Conservation (phyloP, 495 filamentous ascomycete species). For the Parmelia sp. region DNA sequence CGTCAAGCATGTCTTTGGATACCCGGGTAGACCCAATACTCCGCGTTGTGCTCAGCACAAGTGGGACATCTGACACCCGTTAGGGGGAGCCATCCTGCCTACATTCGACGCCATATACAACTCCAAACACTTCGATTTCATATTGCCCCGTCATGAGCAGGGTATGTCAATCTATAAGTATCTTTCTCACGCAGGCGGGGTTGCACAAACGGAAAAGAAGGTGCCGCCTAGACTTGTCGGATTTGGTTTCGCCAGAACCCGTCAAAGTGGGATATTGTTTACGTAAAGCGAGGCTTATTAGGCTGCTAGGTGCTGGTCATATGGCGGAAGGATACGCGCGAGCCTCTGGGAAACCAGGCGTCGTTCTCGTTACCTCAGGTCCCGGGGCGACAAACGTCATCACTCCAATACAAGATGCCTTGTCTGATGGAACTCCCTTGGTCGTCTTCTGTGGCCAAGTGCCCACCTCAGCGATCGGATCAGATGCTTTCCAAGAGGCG, state of each 20-base stretch:
- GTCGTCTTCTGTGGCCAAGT: slow-evolving; percentile 60
- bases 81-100: slow-evolving; percentile 43
- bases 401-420: slow-evolving; percentile 57
- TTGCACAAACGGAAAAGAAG: too few species aligned
- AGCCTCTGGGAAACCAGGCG: slow-evolving; percentile 52
- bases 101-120: slow-evolving; percentile 61
- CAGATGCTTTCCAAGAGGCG: slow-evolving; percentile 58
- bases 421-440: slow-evolving; percentile 57
- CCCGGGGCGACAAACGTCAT: slow-evolving; percentile 60
- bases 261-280: too few species aligned
- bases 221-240: too few species aligned
- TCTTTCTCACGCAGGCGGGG: too few species aligned
- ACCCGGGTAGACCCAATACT: slow-evolving; percentile 1
- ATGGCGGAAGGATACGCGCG: slow-evolving; percentile 60
- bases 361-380: slow-evolving; percentile 58
- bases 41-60: too few species aligned
- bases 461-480: slow-evolving; percentile 47
- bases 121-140: slow-evolving; percentile 55
- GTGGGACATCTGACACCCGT: too few species aligned
- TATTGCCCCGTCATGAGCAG: slow-evolving; percentile 58
- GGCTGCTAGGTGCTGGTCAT: slow-evolving; percentile 58
- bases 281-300: too few species aligned
- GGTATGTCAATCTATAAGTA: too few species aligned
- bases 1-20: slow-evolving; percentile 52
- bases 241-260: too few species aligned